Evolutionary conservation across 345 rosid genomes (phyloP), one percentile per base, ranked within the genome.

Genomic region (Boechera divaricarpa): DNA sequence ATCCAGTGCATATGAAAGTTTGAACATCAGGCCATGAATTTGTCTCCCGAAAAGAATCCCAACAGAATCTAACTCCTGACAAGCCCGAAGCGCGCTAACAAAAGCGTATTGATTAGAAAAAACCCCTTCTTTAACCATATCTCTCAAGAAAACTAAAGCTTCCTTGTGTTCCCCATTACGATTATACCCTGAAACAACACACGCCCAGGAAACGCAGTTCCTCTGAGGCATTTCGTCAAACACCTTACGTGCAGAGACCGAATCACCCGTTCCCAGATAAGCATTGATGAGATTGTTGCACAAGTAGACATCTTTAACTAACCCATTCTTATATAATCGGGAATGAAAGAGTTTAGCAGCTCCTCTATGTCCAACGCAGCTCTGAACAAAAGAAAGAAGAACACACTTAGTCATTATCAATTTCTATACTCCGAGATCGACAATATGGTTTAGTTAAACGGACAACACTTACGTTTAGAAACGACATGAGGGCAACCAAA

Each of bases 131-230:
- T 41, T 35, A 58, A 90, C 71, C 94, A 94, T 91, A 56, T 55
- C 70, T 84, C 75, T 87, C 29, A 90, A 85, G 42, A 83, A 64
- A 21, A 45, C 5, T 49, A 82, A 86, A 9, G 93, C 96, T 76
- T 90, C 88, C 18, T 15, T 73, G 2, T 84, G 82, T 75, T 77
- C 76, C 15, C 97, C 86, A 45, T 84, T 85, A 75, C 78, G 84
- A 18, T 62, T 77, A 49, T 86, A 87, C 56, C 97, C 98, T 0
- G 98, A 89, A 81, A 94, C 85, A 82, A 91, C 63, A 53, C 93
- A 86, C 21, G 94, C 89, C 98, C 98, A 90, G 0, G 96, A 80
- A 68, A 91, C 93, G 7, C 77, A 75, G 79, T 89, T 94, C 68
- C 84, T 90, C 2, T 61, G 80, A n/a, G 85, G 79, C 97, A 94